Conservation (phyloP, 495 filamentous ascomycete genomes). For the Aspergillus funiculosus region DNA sequence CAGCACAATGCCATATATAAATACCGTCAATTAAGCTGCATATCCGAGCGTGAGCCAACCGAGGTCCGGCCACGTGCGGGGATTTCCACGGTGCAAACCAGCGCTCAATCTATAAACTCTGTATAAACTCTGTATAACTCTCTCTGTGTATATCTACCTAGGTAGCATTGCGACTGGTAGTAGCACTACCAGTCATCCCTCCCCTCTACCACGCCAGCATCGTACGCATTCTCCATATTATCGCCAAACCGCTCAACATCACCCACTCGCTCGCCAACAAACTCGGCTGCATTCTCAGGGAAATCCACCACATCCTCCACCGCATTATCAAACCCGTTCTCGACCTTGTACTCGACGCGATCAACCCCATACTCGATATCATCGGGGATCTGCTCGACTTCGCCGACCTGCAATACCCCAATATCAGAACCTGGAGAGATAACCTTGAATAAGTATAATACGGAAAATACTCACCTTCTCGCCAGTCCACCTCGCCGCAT, state of each 20-base stretch:
- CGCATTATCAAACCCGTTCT: constrained; percentile 27
- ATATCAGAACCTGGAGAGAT: not conserved
- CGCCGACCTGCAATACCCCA: constrained; percentile 26
- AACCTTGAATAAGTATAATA: not conserved
- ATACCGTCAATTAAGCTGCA: no score
- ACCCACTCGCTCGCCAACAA: constrained; percentile 34
- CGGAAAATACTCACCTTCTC: constrained; percentile 21
- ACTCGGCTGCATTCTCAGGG: constrained; percentile 34
- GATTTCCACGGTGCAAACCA: no score
- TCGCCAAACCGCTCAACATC: constrained; percentile 36
- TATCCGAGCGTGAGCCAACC: no score
- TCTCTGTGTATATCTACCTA: no score
- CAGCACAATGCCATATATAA: no score
- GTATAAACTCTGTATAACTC: no score
- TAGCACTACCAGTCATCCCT: constrained; percentile 15
- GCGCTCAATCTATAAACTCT: no score
- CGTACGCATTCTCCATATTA: constrained; percentile 34
- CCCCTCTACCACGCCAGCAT: constrained; percentile 30
- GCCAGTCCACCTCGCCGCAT: constrained; percentile 37
- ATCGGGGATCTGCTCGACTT: constrained; percentile 32
- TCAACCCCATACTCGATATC: constrained; percentile 27
- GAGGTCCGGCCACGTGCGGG: constrained; percentile 34
- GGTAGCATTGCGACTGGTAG: no score
- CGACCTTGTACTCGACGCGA: constrained; percentile 23
- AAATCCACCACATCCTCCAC: constrained; percentile 31